A percentile compares a stretch with the other conserved stretches of the same genome.
These are phyloP conservation scores for Paspalum notatum DNA, from an alignment of 176 grass and related monocot species.

Conservation along the genomic window DNA sequence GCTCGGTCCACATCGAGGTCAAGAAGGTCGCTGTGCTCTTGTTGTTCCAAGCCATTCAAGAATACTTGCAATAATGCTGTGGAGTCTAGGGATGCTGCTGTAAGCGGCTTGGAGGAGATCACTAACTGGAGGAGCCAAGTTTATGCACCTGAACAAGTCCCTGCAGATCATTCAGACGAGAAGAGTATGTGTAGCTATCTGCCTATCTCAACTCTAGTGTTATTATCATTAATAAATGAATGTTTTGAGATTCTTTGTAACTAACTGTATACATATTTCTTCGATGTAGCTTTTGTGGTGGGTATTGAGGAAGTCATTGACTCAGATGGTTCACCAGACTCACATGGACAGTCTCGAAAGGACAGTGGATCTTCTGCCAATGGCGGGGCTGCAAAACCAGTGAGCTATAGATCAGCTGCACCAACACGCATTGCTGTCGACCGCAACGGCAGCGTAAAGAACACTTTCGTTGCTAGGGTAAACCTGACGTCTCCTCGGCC, in stretches of 20 bases:
- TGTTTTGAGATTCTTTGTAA: not conserved
- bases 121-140: conserved; percentile 6
- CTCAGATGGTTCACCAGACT: conserved; percentile 31
- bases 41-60: conserved; percentile 52
- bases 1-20: conserved; percentile 14
- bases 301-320: conserved; percentile 50
- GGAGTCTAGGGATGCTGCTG: conserved; percentile 7
- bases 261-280: conserved; percentile 19
- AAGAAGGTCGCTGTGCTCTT: conserved; percentile 39
- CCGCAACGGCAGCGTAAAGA: conserved; percentile 41
- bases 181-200: conserved; percentile 37
- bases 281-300: conserved; percentile 41
- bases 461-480: conserved; percentile 32
- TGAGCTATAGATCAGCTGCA: not conserved
- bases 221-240: not conserved
- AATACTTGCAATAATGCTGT: not conserved
- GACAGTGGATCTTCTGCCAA: conserved; percentile 18
- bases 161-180: conserved; percentile 43
- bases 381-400: conserved; percentile 29
- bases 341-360: conserved; percentile 44
- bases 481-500: conserved; percentile 67
- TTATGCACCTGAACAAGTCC: conserved; percentile 14
- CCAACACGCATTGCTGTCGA: conserved; percentile 32
- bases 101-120: conserved; percentile 17
- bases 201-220: not conserved